Conservation (phyloP, 2,329 filamentous ascomycete species). For the Talaromyces sp. region DNA sequence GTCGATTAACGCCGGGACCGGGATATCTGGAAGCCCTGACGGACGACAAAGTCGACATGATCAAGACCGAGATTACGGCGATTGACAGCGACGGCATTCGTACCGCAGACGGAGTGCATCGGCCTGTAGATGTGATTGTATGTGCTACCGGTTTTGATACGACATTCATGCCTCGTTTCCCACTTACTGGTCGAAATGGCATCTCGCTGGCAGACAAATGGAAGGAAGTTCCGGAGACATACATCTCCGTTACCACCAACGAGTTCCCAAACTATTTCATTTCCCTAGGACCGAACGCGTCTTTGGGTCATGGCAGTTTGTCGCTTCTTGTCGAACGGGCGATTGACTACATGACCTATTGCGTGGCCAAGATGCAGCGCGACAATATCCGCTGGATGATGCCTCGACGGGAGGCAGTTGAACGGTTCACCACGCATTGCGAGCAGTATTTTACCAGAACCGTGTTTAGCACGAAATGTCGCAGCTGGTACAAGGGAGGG, state of each 20-base stretch:
- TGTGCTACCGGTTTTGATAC: slow-evolving; percentile 39
- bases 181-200: slow-evolving; percentile 32
- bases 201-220: slow-evolving; percentile 41
- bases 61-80: slow-evolving; percentile 48
- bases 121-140: slow-evolving; percentile 18
- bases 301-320: slow-evolving; percentile 33
- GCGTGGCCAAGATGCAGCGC: slow-evolving; percentile 6
- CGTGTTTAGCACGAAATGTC: slow-evolving; percentile 8
- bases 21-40: slow-evolving; percentile 56
- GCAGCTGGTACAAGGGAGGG: slow-evolving; percentile 15
- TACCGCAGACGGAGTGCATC: slow-evolving; percentile 15
- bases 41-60: slow-evolving; percentile 55
- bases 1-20: slow-evolving; percentile 41
- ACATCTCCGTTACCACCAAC: slow-evolving; percentile 41
- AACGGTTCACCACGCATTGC: slow-evolving; percentile 7
- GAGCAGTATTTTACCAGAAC: slow-evolving; percentile 6
- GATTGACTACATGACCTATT: slow-evolving; percentile 10
- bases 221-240: slow-evolving; percentile 35
- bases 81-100: slow-evolving; percentile 26
- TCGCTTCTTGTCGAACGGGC: slow-evolving; percentile 3
- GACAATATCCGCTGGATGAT: slow-evolving; percentile 17
- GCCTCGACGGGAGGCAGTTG: slow-evolving; percentile 6
- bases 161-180: slow-evolving; percentile 39
- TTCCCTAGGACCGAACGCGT: slow-evolving; percentile 27
- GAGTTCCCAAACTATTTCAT: slow-evolving; percentile 44